Conservation (phyloP, 2,329 filamentous ascomycete genomes). For the Penicillium hordei region DNA sequence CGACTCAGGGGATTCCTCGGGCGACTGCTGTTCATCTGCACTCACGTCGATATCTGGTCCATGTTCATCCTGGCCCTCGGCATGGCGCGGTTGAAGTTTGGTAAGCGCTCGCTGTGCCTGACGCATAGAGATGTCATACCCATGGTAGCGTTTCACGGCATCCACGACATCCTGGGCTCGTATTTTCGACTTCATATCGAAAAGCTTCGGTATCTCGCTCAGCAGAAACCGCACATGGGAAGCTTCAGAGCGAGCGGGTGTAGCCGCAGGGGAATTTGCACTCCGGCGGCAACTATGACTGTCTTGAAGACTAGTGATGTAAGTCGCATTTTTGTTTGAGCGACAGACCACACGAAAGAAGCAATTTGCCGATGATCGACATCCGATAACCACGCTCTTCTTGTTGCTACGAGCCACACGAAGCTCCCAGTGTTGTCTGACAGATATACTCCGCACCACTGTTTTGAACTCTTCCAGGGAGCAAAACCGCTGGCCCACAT, state of each 20-base stretch:
- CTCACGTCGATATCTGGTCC: slow-evolving; percentile 25
- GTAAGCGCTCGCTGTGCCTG: slow-evolving; percentile 42
- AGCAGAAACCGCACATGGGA: slow-evolving; percentile 43
- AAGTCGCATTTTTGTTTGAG: slow-evolving; percentile 42
- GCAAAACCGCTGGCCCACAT: slow-evolving; percentile 40
- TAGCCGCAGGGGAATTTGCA: slow-evolving; percentile 30
- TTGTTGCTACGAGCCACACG: slow-evolving; percentile 43
- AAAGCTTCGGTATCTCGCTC: slow-evolving; percentile 42
- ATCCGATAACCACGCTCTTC: slow-evolving; percentile 44
- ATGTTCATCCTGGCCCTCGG: slow-evolving; percentile 24
- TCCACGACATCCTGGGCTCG: slow-evolving; percentile 42
- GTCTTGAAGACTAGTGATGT: slow-evolving; percentile 43
- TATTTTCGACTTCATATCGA: slow-evolving; percentile 40
- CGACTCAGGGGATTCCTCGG: slow-evolving; percentile 28
- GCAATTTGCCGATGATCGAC: slow-evolving; percentile 41
- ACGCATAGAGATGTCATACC: slow-evolving; percentile 42
- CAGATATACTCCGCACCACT: slow-evolving; percentile 42
- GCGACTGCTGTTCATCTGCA: slow-evolving; percentile 28
- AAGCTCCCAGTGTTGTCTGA: slow-evolving; percentile 43
- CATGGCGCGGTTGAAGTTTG: slow-evolving; percentile 34
- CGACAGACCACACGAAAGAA: slow-evolving; percentile 44
- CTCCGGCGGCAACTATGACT: slow-evolving; percentile 39
- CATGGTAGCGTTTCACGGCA: slow-evolving; percentile 43
- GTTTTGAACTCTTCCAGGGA: slow-evolving; percentile 43
- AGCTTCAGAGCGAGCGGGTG: slow-evolving; percentile 41